Base-by-base conservation (phyloP, 169 alveolate species). In the Plasmodium falciparum region DNA sequence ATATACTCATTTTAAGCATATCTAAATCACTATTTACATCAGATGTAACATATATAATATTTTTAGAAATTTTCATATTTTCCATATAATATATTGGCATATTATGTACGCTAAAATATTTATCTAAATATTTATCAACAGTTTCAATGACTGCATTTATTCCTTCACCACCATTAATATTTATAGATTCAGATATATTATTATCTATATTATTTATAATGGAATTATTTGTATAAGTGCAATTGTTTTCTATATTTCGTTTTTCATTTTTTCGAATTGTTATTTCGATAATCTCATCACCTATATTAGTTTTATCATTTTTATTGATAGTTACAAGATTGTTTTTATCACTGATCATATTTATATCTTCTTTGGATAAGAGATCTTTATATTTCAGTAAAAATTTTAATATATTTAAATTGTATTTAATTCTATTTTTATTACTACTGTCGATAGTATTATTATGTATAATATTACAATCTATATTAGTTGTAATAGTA, bases 1-100 rank as follows among this genome's bases (percentile, higher is more conserved):
- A 54, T 54, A 86, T 86, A 54, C 92, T 86, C 63, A 49, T 61
- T 66, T 86, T 86, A 54, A 86, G 88, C 71, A 56, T 86, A 50
- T 86, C 71, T 54, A 86, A 86, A 86, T 62, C 49, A 56, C 49
- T n/a, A 45, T 58, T 47, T 22, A 72, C 50, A 49, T 86, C 92
- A n/a, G 92, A 86, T 47, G 92, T 71, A 29, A 86, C 74, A 29
- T 70, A 66, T 39, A 86, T 86, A 29, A 22, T 52, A 39, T 86
- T 72, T 39, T 86, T 72, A 6, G 88, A 86, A 12, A 86, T 70
- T 8, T 20, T 9, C 49, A 15, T 63, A 62, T 86, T 22, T 72
- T 70, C 88, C 3, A 66, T 24, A 47, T 71, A 86, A 43, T 86
- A 47, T 47, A 86, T 86, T 0, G 88, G 88, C 33, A 86, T 61